These are phyloP conservation scores for Letharia columbiana DNA, from an alignment of 495 filamentous ascomycete species.

Conservation along the genomic window DNA sequence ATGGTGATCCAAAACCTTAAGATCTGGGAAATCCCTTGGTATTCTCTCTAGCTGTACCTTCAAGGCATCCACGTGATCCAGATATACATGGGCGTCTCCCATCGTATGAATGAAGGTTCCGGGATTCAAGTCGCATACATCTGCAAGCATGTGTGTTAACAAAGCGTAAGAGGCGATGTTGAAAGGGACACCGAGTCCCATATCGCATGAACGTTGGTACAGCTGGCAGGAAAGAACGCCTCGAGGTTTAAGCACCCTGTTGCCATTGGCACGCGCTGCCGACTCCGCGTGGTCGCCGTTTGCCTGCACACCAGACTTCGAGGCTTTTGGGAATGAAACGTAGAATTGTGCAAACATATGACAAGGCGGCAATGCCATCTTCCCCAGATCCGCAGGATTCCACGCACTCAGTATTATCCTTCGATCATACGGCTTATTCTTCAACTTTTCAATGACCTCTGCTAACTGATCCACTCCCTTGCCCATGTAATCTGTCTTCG, in stretches of 20 bases:
- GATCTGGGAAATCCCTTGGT: slow-evolving; percentile 70
- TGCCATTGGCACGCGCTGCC: slow-evolving; percentile 21
- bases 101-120: slow-evolving; percentile 85
- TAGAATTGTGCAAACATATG: slow-evolving; percentile 99
- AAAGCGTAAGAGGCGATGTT: slow-evolving; percentile 94
- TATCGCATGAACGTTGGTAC: slow-evolving; percentile 93
- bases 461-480: slow-evolving; percentile 88
- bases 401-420: slow-evolving; percentile 85
- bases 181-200: slow-evolving; percentile 95
- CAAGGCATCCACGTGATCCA: slow-evolving; percentile 85
- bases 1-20: slow-evolving; percentile 58
- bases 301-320: slow-evolving; percentile 20
- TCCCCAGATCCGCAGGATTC: slow-evolving; percentile 77
- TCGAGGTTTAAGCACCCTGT: slow-evolving; percentile 36
- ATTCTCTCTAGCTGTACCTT: slow-evolving; percentile 68
- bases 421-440: slow-evolving; percentile 74
- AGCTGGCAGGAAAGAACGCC: slow-evolving; percentile 74
- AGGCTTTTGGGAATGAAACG: slow-evolving; percentile 60
- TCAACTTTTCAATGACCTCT: slow-evolving; percentile 74
- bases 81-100: slow-evolving; percentile 93
- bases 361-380: slow-evolving; percentile 94
- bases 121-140: slow-evolving; percentile 71
- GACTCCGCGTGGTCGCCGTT: slow-evolving; percentile 2
- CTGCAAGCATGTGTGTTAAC: slow-evolving; percentile 87
- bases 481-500: slow-evolving; percentile 72